Base-by-base conservation (phyloP, 176 grass and related monocot genomes). In the Ananas comosus region DNA sequence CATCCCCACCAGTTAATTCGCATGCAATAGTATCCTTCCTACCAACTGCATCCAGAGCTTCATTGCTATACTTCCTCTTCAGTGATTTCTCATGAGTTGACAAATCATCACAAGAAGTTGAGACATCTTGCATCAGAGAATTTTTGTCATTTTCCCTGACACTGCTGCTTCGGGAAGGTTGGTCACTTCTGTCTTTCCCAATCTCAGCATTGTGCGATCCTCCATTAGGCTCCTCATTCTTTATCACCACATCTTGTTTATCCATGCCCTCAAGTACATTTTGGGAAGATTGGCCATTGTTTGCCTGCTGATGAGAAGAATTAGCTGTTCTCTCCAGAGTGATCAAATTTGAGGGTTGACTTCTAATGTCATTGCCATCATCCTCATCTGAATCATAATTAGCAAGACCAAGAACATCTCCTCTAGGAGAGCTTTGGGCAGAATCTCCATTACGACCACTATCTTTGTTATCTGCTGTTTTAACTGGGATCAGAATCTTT, bases 361-460 rank as follows among this genome's bases (percentile, higher is more conserved):
- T 16, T 76, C 66, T 74, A 85, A 64, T 72, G 77, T 14, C 66
- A 3, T 74, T 72, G 18, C 75, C 74, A 23, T 87, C 81, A 10
- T 82, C 75, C 2, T 92, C 86, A 86, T 99, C 94, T 70, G 93
- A 92, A 86, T 84, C 86, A 77, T 99, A 99, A 88, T 71, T 89
- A 83, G 87, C 85, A 78, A 99, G 89, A 77, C 94, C 89, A 51
- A 99, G 89, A 82, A 99, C 78, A 76, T 83, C 78, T 61, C 86
- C 92, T 69, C 76, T 76, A 80, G 79, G 72, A 69, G 79, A 82
- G 50, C 47, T 79, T 80, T 78, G 58, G 65, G 18, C 71, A 70
- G 22, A 65, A 64, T 73, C 72, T 50, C 78, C 72, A 72, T 17
- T 64, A 82, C 12, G 33, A 69, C 53, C 73, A 73, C 64, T 72